phyloP scores from a whole-genome alignment of 495 filamentous ascomycete species.

The Daldinia bambusicola region DNA sequence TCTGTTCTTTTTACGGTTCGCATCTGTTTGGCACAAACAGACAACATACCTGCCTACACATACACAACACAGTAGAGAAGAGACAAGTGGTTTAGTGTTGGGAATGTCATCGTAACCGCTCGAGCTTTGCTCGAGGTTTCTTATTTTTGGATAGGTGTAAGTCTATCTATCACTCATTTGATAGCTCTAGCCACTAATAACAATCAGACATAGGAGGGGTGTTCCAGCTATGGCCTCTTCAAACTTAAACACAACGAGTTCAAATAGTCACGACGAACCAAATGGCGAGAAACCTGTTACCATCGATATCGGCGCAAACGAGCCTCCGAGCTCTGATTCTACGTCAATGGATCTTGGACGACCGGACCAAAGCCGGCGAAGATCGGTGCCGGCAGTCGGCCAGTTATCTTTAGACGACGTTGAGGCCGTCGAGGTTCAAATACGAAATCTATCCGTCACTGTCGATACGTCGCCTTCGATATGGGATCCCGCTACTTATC shows the following conservation, averaged over 20 bases:
- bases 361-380: conserved; percentile 27
- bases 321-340: conserved; percentile 37
- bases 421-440: conserved; percentile 66
- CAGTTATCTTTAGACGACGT: conserved; percentile 70
- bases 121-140: conserved; percentile 8
- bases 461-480: conserved; percentile 62
- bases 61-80: conserved; percentile 9
- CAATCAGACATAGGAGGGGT: background rate
- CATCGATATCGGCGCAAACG: conserved; percentile 34
- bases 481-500: conserved; percentile 44
- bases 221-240: conserved; percentile 25
- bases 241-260: conserved; percentile 1
- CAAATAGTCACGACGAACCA: conserved; percentile 7
- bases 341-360: conserved; percentile 37
- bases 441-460: conserved; percentile 64
- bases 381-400: conserved; percentile 44
- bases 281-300: conserved; percentile 10
- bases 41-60: conserved; percentile 1
- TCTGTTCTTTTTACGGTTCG: background rate
- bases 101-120: conserved; percentile 25
- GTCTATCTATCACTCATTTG: background rate
- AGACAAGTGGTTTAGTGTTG: background rate
- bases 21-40: background rate
- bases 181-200: conserved; percentile 2
- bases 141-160: background rate